Evolutionary conservation across 2,329 filamentous ascomycete species (phyloP).

Genomic region (Fonsecaea pedrosoi): DNA sequence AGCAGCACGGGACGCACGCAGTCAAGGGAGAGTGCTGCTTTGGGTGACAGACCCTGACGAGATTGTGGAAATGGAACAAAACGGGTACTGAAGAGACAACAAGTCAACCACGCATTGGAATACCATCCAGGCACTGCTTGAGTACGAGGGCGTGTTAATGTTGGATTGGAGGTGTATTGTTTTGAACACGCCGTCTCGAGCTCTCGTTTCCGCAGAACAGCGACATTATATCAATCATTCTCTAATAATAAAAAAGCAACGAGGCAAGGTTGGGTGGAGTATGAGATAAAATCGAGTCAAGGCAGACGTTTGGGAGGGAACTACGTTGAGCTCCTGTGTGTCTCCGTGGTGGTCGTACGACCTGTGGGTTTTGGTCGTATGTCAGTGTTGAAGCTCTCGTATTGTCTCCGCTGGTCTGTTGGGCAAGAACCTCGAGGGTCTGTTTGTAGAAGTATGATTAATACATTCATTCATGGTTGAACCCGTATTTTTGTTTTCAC

Average conservation of each 20-base stretch:
- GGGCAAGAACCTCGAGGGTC: neutral
- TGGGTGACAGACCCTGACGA: constrained; percentile 34
- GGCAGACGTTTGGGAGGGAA: neutral
- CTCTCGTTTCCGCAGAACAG: neutral
- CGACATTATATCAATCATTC: neutral
- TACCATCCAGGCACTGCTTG: neutral
- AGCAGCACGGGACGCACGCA: constrained; percentile 25
- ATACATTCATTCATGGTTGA: neutral
- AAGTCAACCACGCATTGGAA: neutral
- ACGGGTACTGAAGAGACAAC: neutral
- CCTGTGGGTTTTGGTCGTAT: neutral
- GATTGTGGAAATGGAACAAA: constrained; percentile 19
- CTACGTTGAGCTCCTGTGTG: constrained; percentile 6
- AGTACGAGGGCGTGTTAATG: neutral
- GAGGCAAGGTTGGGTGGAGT: neutral
- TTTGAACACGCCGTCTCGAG: neutral
- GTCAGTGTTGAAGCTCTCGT: neutral
- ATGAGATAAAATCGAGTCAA: neutral
- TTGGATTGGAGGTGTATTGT: neutral
- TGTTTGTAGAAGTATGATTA: neutral
- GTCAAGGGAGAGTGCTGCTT: constrained; percentile 26
- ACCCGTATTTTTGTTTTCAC: neutral
- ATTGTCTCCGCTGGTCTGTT: neutral
- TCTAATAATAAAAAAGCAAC: neutral
- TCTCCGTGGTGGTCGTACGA: neutral